Evolutionary conservation across 2,329 filamentous ascomycete species (phyloP).

Genomic region (Pleoardoris graminearum): DNA sequence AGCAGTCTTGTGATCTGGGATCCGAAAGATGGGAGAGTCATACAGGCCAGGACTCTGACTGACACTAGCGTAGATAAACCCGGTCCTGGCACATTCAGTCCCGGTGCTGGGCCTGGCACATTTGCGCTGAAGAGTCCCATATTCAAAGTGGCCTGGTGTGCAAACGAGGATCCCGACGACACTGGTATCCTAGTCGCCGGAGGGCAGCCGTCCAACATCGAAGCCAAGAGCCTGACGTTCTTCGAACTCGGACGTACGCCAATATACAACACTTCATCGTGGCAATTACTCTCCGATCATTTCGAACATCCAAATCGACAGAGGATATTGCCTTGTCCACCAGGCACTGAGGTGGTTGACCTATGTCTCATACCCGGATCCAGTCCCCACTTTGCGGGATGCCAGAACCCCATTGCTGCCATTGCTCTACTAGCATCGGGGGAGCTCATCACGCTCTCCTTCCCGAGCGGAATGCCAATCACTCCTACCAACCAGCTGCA

Average conservation of each 20-base stretch:
- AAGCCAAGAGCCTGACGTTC: slow-evolving; percentile 79
- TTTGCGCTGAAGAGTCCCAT: slow-evolving; percentile 72
- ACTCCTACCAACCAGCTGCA: slow-evolving; percentile 92
- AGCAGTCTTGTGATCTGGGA: slow-evolving; percentile 95
- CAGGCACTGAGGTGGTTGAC: slow-evolving; percentile 74
- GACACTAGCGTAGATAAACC: slow-evolving; percentile 74
- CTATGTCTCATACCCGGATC: slow-evolving; percentile 81
- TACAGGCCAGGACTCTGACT: slow-evolving; percentile 81
- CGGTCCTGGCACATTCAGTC: slow-evolving; percentile 49
- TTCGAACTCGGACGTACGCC: slow-evolving; percentile 88
- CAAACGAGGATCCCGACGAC: slow-evolving; percentile 90
- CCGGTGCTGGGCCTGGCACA: slow-evolving; percentile 52
- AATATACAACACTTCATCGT: slow-evolving; percentile 86
- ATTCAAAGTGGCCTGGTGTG: slow-evolving; percentile 85
- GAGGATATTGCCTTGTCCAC: slow-evolving; percentile 72
- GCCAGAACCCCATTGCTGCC: slow-evolving; percentile 87
- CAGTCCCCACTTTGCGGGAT: slow-evolving; percentile 84
- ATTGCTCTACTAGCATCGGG: slow-evolving; percentile 80
- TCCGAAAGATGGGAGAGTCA: slow-evolving; percentile 78
- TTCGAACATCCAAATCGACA: slow-evolving; percentile 75
- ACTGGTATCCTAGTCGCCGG: slow-evolving; percentile 86
- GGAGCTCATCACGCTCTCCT: slow-evolving; percentile 86
- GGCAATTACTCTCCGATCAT: slow-evolving; percentile 79
- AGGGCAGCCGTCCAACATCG: slow-evolving; percentile 68
- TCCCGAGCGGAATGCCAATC: slow-evolving; percentile 89